Conservation (phyloP, 768 basidiomycete species). For the Hortiboletus flavorubellus region DNA sequence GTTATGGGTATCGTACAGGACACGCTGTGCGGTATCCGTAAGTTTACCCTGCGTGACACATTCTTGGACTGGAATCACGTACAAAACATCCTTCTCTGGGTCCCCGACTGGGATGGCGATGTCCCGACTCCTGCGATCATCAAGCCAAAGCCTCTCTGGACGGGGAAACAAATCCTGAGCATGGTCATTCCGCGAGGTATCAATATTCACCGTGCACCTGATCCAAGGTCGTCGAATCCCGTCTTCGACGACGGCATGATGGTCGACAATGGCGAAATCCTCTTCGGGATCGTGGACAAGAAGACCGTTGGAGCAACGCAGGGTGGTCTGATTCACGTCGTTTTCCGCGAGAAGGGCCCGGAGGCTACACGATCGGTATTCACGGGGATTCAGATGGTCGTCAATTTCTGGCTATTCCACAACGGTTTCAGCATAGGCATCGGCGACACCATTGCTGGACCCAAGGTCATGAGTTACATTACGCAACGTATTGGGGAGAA, state of each 20-base stretch:
- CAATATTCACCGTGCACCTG: slow-evolving; percentile 82
- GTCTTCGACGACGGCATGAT: slow-evolving; percentile 92
- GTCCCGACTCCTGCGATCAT: slow-evolving; percentile 92
- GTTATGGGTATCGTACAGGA: slow-evolving; percentile 99
- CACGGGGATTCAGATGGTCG: slow-evolving; percentile 90
- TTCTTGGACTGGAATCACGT: slow-evolving; percentile 96
- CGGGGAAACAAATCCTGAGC: slow-evolving; percentile 93
- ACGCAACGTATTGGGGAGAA: slow-evolving; percentile 76
- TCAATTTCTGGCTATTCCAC: slow-evolving; percentile 99
- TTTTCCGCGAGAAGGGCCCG: slow-evolving; percentile 96
- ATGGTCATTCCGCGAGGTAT: slow-evolving; percentile 93
- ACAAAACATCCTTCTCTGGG: slow-evolving; percentile 97
- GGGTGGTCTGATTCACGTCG: slow-evolving; percentile 93
- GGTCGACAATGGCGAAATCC: slow-evolving; percentile 94
- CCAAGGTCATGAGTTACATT: slow-evolving; percentile 83
- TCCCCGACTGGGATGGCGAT: slow-evolving; percentile 94
- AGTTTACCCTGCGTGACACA: slow-evolving; percentile 92
- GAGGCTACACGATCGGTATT: slow-evolving; percentile 88
- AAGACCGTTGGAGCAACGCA: slow-evolving; percentile 97
- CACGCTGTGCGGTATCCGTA: slow-evolving; percentile 95
- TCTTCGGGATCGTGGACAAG: slow-evolving; percentile 96
- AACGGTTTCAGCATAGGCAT: slow-evolving; percentile 99
- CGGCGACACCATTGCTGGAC: slow-evolving; percentile 95
- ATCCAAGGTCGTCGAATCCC: slow-evolving; percentile 75
- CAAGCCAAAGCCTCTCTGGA: slow-evolving; percentile 97